These are phyloP conservation scores for Nepenthes mirabilis DNA, from an alignment of 148 eudicot genomes.

Conservation along the genomic window DNA sequence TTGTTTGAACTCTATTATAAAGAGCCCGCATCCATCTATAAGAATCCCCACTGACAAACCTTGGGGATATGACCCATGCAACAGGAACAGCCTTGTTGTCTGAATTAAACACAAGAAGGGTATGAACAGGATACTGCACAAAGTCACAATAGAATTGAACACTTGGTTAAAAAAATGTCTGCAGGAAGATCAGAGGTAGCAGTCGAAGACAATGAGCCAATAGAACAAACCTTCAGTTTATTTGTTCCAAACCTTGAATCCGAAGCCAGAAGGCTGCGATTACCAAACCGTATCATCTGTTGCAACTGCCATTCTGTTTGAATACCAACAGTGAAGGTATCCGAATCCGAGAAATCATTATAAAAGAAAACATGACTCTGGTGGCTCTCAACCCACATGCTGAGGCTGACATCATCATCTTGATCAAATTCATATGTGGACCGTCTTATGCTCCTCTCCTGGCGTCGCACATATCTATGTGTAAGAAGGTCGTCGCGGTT, in stretches of 20 bases:
- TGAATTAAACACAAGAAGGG: slow-evolving; percentile 84
- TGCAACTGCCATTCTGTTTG: slow-evolving; percentile 99
- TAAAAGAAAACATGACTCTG: slow-evolving; percentile 60
- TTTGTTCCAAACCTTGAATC: slow-evolving; percentile 73
- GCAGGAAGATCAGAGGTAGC: background rate
- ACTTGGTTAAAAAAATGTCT: background rate
- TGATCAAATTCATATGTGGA: slow-evolving; percentile 57
- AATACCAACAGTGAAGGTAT: slow-evolving; percentile 69
- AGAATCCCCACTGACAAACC: slow-evolving; percentile 40
- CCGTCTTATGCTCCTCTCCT: slow-evolving; percentile 80
- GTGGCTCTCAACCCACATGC: slow-evolving; percentile 82
- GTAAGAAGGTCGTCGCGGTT: slow-evolving; percentile 91
- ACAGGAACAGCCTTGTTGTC: slow-evolving; percentile 97
- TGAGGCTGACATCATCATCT: slow-evolving; percentile 78
- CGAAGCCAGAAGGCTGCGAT: slow-evolving; percentile 60
- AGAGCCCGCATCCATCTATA: slow-evolving; percentile 97
- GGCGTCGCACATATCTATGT: slow-evolving; percentile 80
- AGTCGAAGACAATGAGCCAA: slow-evolving; percentile 1
- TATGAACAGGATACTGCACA: slow-evolving; percentile 70
- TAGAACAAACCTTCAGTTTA: slow-evolving; percentile 62
- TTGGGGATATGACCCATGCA: slow-evolving; percentile 87
- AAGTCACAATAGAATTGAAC: slow-evolving; percentile 10
- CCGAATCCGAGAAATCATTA: slow-evolving; percentile 62
- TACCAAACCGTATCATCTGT: slow-evolving; percentile 89
- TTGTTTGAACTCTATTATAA: slow-evolving; percentile 56